Evolutionary conservation across 768 basidiomycete species (phyloP), one percentile per base, ranked within the genome.

Genomic region (Termitomyces sp.): DNA sequence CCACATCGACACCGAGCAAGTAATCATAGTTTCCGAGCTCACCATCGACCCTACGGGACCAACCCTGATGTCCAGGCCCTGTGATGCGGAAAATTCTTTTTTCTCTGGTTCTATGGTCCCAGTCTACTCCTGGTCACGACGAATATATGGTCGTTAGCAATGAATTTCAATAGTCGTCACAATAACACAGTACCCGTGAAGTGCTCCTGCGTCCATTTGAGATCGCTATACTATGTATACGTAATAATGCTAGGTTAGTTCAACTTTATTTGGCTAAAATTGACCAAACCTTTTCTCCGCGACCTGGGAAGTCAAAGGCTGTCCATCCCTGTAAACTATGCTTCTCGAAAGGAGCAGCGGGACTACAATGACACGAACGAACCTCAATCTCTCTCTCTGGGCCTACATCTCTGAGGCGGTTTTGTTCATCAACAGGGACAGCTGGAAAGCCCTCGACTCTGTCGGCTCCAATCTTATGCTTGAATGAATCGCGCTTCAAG

Each of bases 1-100:
- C 62, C 60, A 90, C 90, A 72, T 91, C 85, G 28, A 78, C 69
- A 35, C 92, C 91, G 14, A 93, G 83, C 9, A 93, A 77, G 69
- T 87, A 93, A 65, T 93, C 91, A 69, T 91, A 93, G 70, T 94
- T 93, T 61, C 91, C 93, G n/a, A 88, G 80, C 70, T 96, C 93
- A 1, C 75, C 75, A 69, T 93, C 91, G 8, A 96, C 95, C 62
- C 81, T 77, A 13, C 72, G 76, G 5, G 93, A 95, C 94, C 94
- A 96, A 33, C 87, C 86, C 72, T 87, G 84, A 63, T 86, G 85
- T 6, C 79, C 81, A 46, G 77, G 73, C 36, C 84, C 84, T 23
- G 82, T 77, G 51, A 96, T 87, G 56, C 88, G 84, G 73, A 82
- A 96, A 33, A 97, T 74, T n/a, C 72, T 83, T 44, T 80, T 81